Percentiles rank a stretch among this genome's conserved stretches.
phyloP scores from a whole-genome alignment of 306 rosid genomes.

The Pterocarpus santalinus region DNA sequence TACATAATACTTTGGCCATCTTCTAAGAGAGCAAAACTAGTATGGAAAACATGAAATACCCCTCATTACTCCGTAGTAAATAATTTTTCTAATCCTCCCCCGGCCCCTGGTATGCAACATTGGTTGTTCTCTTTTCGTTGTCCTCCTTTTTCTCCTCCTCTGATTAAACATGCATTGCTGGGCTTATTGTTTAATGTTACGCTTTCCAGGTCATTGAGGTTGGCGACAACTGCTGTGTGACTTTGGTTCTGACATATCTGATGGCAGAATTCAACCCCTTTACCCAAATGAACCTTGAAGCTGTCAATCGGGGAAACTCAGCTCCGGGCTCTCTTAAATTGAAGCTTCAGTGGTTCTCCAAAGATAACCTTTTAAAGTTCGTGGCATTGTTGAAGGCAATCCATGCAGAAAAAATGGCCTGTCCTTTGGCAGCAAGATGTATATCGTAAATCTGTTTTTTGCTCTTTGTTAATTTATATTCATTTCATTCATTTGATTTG shows the following conservation, averaged over 20 bases:
- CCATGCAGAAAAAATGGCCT: constrained; percentile 56
- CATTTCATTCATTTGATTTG: constrained; percentile 73
- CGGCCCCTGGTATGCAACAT: neutral
- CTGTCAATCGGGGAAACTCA: constrained; percentile 45
- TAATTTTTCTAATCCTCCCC: neutral
- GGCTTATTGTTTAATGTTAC: constrained; percentile 40
- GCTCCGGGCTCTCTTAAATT: constrained; percentile 54
- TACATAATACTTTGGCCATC: constrained; percentile 13
- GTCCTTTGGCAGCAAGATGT: constrained; percentile 69
- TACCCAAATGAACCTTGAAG: constrained; percentile 44
- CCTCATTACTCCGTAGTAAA: neutral
- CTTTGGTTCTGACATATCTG: constrained; percentile 60
- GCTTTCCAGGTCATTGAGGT: constrained; percentile 70
- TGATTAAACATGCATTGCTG: constrained; percentile 8
- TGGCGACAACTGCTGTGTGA: constrained; percentile 59
- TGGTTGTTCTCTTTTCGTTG: neutral
- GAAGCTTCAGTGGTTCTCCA: constrained; percentile 82
- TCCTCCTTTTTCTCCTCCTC: neutral
- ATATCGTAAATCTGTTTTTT: constrained; percentile 50
- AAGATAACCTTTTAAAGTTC: constrained; percentile 69
- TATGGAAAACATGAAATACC: constrained; percentile 16
- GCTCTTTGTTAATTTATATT: constrained; percentile 55
- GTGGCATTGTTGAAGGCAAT: constrained; percentile 83
- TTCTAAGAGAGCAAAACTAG: constrained; percentile 4
- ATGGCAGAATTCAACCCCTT: constrained; percentile 49